A percentile compares a stretch with the other conserved stretches of the same genome.
These are phyloP conservation scores for Hypoxylon perforatum DNA, from an alignment of 495 filamentous ascomycete species.

Conservation along the genomic window DNA sequence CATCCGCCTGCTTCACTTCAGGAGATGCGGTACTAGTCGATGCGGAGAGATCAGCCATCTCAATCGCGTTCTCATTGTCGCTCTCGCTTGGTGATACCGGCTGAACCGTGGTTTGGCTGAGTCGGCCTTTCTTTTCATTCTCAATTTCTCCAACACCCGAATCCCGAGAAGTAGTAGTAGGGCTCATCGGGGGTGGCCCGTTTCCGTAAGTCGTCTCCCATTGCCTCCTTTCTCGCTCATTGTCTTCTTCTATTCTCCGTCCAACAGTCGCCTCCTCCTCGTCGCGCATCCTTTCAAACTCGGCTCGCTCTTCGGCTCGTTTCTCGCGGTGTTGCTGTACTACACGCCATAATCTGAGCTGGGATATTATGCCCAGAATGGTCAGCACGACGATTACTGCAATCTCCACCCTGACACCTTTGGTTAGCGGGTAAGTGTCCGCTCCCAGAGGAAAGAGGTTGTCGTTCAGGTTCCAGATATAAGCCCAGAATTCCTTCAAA, in stretches of 20 bases:
- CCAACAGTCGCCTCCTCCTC: constrained; percentile 77
- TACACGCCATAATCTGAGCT: constrained; percentile 89
- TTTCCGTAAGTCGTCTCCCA: constrained; percentile 88
- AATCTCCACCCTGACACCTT: constrained; percentile 86
- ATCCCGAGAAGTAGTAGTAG: constrained; percentile 52
- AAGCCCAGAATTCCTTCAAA: constrained; percentile 95
- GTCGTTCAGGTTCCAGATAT: constrained; percentile 87
- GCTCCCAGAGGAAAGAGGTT: constrained; percentile 81
- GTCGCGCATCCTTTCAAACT: constrained; percentile 69
- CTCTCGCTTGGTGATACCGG: constrained; percentile 40
- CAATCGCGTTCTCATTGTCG: constrained; percentile 44
- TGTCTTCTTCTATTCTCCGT: constrained; percentile 73
- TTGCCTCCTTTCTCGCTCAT: constrained; percentile 71
- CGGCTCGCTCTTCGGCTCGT: constrained; percentile 65
- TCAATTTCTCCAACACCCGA: constrained; percentile 65
- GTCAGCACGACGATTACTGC: constrained; percentile 80
- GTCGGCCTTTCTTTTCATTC: constrained; percentile 60
- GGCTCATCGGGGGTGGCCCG: constrained; percentile 43
- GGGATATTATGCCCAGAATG: constrained; percentile 80
- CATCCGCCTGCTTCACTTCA: constrained; percentile 43
- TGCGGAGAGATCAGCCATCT: constrained; percentile 47
- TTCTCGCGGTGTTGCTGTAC: constrained; percentile 76
- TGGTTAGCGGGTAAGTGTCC: constrained; percentile 84
- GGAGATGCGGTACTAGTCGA: constrained; percentile 35
- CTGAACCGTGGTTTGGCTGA: constrained; percentile 35